These are phyloP conservation scores for Bauhinia variegata DNA, from an alignment of 306 rosid genomes.

Conservation along the genomic window DNA sequence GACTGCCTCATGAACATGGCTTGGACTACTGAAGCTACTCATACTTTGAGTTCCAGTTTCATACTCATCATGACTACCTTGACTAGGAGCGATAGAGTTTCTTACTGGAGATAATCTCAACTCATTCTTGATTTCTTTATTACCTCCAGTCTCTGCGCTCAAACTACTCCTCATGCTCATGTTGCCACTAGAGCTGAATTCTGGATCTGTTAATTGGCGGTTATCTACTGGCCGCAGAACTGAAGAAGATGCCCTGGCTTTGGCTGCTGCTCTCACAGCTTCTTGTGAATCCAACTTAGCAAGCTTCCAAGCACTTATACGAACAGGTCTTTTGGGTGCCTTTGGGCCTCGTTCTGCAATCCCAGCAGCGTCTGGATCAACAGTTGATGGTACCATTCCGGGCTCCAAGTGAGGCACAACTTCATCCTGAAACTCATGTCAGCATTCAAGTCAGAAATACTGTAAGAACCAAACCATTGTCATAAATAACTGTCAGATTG, in stretches of 20 bases:
- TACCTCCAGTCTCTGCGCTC: conserved; percentile 72
- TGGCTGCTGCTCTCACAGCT: conserved; percentile 88
- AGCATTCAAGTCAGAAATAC: conserved; percentile 27
- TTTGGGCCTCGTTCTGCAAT: conserved; percentile 70
- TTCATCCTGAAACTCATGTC: conserved; percentile 71
- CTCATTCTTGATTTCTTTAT: conserved; percentile 70
- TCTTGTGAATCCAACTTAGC: conserved; percentile 88
- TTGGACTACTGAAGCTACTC: conserved; percentile 96
- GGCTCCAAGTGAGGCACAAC: conserved; percentile 99
- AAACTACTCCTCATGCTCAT: conserved; percentile 87
- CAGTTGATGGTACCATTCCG: conserved; percentile 93
- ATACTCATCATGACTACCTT: conserved; percentile 86
- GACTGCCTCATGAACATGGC: conserved; percentile 84
- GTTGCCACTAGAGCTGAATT: conserved; percentile 86
- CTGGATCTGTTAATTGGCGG: conserved; percentile 60
- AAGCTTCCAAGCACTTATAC: conserved; percentile 93
- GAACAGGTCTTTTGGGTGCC: conserved; percentile 76
- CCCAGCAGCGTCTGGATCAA: conserved; percentile 95
- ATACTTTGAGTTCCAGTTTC: conserved; percentile 95
- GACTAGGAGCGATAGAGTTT: conserved; percentile 77
- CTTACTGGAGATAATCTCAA: conserved; percentile 69
- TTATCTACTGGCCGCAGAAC: conserved; percentile 83
- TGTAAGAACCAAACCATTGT: conserved; percentile 14
- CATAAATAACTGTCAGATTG: conserved; percentile 23
- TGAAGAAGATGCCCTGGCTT: conserved; percentile 98